Evolutionary conservation across 2,329 filamentous ascomycete species (phyloP).

Genomic region (Colletotrichum sp.): DNA sequence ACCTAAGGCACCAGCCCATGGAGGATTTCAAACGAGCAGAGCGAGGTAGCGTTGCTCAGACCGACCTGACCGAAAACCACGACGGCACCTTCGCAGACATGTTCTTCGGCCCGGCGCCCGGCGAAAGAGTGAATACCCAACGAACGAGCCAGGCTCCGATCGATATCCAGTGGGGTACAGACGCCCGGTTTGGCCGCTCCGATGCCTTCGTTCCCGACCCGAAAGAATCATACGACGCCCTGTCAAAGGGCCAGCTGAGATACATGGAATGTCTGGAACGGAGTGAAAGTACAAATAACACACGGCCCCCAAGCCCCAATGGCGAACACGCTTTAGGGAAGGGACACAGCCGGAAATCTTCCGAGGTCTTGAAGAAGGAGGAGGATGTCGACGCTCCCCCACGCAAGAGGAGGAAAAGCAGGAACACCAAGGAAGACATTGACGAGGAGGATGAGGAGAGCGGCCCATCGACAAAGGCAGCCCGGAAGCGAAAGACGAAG

Average conservation of each 20-base stretch:
- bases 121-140: conserved; percentile 19
- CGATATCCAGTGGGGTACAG: conserved; percentile 71
- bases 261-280: conserved; percentile 63
- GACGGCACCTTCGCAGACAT: conserved; percentile 46
- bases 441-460: conserved; percentile 47
- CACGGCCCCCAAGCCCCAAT: conserved; percentile 62
- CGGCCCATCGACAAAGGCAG: conserved; percentile 33
- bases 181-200: conserved; percentile 63
- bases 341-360: conserved; percentile 25
- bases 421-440: conserved; percentile 44
- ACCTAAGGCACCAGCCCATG: conserved; percentile 46
- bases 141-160: conserved; percentile 32
- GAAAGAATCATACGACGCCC: conserved; percentile 62
- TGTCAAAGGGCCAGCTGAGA: conserved; percentile 60
- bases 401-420: conserved; percentile 62
- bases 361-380: conserved; percentile 32
- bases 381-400: conserved; percentile 47
- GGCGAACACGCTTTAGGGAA: conserved; percentile 26
- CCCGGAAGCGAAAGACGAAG: conserved; percentile 55
- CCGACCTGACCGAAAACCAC: conserved; percentile 29
- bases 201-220: conserved; percentile 65
- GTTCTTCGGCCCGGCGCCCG: conserved; percentile 38
- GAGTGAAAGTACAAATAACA: conserved; percentile 63
- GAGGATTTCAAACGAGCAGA: conserved; percentile 48
- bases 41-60: conserved; percentile 31